A percentile compares a stretch with the other conserved stretches of the same genome.
These are phyloP conservation scores for Leccinum arenicola DNA, from an alignment of 768 basidiomycete genomes.

Conservation along the genomic window DNA sequence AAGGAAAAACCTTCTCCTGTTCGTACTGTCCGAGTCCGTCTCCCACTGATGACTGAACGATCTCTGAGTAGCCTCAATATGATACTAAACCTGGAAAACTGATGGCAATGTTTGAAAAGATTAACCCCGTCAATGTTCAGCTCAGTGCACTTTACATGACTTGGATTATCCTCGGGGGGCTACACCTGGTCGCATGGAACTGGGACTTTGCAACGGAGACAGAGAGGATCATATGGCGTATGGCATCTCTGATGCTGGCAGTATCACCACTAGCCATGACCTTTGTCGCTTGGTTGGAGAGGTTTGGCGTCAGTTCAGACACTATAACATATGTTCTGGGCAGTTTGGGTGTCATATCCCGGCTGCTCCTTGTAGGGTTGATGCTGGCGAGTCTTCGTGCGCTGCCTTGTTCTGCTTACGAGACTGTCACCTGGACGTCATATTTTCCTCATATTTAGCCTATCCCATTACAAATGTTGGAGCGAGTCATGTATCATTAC, in stretches of 20 bases:
- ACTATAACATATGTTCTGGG: background rate
- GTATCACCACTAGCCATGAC: background rate
- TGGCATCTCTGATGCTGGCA: background rate
- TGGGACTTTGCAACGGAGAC: background rate
- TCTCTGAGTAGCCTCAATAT: background rate
- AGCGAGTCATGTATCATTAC: background rate
- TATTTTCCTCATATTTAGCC: background rate
- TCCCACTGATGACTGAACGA: background rate
- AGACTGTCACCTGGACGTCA: background rate
- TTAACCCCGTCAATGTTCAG: background rate
- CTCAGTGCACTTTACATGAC: background rate
- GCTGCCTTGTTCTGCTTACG: background rate
- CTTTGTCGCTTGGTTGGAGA: background rate
- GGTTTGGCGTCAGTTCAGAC: background rate
- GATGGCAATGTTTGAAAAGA: background rate
- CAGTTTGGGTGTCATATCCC: background rate
- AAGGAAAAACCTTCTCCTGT: background rate
- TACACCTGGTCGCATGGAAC: background rate
- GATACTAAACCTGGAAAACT: background rate
- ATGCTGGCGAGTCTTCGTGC: constrained; percentile 1
- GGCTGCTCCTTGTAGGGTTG: background rate
- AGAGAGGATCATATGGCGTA: background rate
- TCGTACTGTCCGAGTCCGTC: background rate
- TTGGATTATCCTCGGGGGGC: background rate
- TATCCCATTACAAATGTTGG: background rate